These are phyloP conservation scores for Oryza glumipatula DNA, from an alignment of 176 grass and related monocot genomes.

Conservation along the genomic window DNA sequence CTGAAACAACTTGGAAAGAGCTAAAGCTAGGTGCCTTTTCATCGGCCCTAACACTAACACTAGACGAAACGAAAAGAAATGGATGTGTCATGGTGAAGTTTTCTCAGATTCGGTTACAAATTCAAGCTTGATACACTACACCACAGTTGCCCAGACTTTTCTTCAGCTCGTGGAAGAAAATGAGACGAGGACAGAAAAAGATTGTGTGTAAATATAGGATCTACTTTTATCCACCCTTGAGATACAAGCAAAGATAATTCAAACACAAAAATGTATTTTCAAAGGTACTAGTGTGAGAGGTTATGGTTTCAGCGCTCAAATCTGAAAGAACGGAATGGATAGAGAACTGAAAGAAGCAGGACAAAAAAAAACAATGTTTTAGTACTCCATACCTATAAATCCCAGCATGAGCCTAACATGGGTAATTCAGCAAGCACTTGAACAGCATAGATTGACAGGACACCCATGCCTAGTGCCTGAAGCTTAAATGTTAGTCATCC, in stretches of 20 bases:
- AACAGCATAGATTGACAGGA: not conserved
- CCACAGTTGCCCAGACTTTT: constrained; percentile 6
- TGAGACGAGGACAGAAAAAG: not conserved
- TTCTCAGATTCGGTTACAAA: constrained; percentile 41
- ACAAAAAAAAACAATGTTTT: not conserved
- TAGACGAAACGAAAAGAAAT: constrained; percentile 30
- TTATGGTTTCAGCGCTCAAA: not conserved
- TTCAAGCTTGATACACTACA: constrained; percentile 13
- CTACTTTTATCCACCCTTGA: not conserved
- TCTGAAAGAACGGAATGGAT: not conserved
- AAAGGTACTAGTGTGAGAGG: not conserved
- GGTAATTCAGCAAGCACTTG: not conserved
- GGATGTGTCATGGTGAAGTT: constrained; percentile 49
- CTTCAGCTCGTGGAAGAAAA: not conserved
- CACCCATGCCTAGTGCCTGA: not conserved
- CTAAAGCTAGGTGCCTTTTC: constrained; percentile 46
- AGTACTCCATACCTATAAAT: not conserved
- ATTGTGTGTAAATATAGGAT: not conserved
- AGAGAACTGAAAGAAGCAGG: not conserved
- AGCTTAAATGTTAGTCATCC: not conserved
- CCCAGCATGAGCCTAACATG: not conserved
- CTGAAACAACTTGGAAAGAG: constrained; percentile 53
- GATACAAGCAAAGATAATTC: not conserved
- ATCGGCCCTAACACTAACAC: not conserved
- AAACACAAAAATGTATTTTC: not conserved